These are phyloP conservation scores for Solanum tacnaense DNA, from an alignment of 257 asterid species.

Conservation along the genomic window DNA sequence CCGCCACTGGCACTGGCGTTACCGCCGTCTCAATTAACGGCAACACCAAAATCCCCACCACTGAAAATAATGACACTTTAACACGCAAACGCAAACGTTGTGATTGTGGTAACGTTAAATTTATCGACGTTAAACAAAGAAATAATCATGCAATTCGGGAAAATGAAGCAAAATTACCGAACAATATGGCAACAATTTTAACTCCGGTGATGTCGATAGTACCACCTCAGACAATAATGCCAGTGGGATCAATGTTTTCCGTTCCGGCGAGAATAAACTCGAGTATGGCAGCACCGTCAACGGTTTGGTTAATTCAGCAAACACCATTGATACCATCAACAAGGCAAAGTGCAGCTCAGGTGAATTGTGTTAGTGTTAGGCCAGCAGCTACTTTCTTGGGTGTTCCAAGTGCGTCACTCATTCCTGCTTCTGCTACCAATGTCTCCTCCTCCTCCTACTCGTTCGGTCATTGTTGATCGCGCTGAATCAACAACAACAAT, in stretches of 20 bases:
- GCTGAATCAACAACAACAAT: neutral
- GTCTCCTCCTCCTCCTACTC: neutral
- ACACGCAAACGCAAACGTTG: constrained; percentile 28
- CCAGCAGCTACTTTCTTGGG: neutral
- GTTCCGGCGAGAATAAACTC: constrained; percentile 14
- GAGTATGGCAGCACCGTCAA: neutral
- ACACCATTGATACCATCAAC: neutral
- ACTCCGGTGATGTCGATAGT: constrained; percentile 55
- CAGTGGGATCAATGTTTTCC: constrained; percentile 33
- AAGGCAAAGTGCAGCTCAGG: neutral
- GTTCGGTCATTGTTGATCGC: neutral
- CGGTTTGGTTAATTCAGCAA: neutral
- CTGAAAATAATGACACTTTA: neutral
- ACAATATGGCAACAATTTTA: constrained; percentile 3
- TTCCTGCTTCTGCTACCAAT: neutral
- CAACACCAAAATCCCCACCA: constrained; percentile 42
- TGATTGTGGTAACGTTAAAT: neutral
- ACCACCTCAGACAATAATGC: constrained; percentile 9
- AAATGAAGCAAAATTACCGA: neutral
- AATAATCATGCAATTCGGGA: neutral
- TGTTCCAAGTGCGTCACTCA: neutral
- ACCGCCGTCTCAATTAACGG: constrained; percentile 32
- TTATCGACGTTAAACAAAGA: neutral
- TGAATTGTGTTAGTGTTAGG: neutral
- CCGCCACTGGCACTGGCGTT: neutral